These are phyloP conservation scores for Infundibulicybe gibba DNA, from an alignment of 768 basidiomycete species.

Conservation along the genomic window DNA sequence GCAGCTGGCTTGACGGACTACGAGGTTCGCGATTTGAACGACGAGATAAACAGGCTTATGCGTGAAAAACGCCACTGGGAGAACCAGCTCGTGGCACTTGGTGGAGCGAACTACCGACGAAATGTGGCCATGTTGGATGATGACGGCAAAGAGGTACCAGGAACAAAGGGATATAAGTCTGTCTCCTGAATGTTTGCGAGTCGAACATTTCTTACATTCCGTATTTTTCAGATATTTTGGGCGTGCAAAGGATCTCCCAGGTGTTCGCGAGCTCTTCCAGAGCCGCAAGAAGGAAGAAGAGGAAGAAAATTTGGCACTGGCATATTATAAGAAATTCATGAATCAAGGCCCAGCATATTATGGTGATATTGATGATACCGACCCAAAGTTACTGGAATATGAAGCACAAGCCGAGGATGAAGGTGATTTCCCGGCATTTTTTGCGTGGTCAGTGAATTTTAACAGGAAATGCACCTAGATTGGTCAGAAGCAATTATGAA, in stretches of 20 bases:
- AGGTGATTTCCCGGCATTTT: constrained; percentile 40
- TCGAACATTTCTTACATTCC: neutral
- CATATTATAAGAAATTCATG: constrained; percentile 84
- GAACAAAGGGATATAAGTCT: constrained; percentile 96
- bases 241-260: constrained; percentile 92
- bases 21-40: constrained; percentile 93
- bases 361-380: constrained; percentile 85
- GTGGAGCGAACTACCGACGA: constrained; percentile 93
- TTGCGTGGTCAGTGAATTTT: constrained; percentile 3
- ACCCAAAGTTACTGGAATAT: constrained; percentile 61
- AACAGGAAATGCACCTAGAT: constrained; percentile 31
- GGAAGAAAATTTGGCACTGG: constrained; percentile 76
- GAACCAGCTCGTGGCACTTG: constrained; percentile 93
- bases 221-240: constrained; percentile 78
- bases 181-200: constrained; percentile 14
- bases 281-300: constrained; percentile 83
- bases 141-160: constrained; percentile 94
- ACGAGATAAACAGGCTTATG: constrained; percentile 95
- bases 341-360: constrained; percentile 87
- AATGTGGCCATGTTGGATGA: constrained; percentile 94
- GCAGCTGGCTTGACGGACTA: constrained; percentile 92
- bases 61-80: constrained; percentile 98
- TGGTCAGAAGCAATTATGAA: constrained; percentile 62
- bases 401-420: constrained; percentile 73
- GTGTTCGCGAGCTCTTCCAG: constrained; percentile 92